Conservation (phyloP, 176 grass and related monocot genomes). For the Sorghum bicolor region DNA sequence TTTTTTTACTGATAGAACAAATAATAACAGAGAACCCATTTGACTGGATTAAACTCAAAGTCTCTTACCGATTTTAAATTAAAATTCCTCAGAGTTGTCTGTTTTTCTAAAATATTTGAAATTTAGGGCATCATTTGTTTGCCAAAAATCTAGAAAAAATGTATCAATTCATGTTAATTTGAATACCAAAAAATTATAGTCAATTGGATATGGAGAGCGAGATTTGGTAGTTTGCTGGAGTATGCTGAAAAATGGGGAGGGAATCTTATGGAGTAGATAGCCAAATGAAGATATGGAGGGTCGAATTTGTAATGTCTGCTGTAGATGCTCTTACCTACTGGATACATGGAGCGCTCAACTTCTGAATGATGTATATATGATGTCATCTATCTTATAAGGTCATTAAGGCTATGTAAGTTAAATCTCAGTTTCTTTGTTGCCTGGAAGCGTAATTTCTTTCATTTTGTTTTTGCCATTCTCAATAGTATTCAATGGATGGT, state of each 20-base stretch:
- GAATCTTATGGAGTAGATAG: background rate
- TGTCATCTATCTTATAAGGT: background rate
- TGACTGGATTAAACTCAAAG: background rate
- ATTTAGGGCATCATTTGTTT: background rate
- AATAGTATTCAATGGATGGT: background rate
- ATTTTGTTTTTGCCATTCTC: constrained; percentile 27
- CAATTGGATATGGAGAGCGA: background rate
- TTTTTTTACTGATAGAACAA: background rate
- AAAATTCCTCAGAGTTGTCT: background rate
- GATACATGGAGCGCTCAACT: constrained; percentile 93
- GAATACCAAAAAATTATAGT: background rate
- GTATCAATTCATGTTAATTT: background rate
- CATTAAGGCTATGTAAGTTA: constrained; percentile 3
- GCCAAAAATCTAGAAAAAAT: background rate
- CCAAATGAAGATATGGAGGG: background rate
- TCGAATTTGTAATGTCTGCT: background rate
- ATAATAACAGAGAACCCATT: background rate
- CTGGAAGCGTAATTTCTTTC: constrained; percentile 23
- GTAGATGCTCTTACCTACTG: constrained; percentile 51
- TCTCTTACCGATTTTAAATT: background rate
- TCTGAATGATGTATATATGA: constrained; percentile 23
- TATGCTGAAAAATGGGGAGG: background rate
- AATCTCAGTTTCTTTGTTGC: constrained; percentile 1
- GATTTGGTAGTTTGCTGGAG: background rate
- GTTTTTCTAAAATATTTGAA: background rate